Evolutionary conservation across 176 grass and related monocot species (phyloP).

Genomic region (Zoysia pacifica): DNA sequence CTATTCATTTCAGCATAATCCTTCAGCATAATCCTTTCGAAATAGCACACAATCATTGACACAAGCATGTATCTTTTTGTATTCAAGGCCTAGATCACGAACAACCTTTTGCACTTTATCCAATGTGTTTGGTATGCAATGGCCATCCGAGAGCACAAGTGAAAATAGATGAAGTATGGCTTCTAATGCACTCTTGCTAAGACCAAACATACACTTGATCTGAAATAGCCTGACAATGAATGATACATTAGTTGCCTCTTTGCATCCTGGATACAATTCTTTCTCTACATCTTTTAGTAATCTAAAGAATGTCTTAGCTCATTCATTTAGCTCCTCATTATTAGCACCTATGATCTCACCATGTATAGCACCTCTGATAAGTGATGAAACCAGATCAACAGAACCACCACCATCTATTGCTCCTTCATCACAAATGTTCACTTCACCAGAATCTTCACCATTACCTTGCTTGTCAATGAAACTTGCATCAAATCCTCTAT

Average conservation of each 20-base stretch:
- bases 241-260: background rate
- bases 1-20: background rate
- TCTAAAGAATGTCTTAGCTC: background rate
- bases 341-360: background rate
- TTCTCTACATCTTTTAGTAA: background rate
- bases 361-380: background rate
- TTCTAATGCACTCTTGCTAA: background rate
- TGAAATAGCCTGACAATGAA: background rate
- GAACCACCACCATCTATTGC: background rate
- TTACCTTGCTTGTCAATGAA: too few species aligned
- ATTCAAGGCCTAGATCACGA: background rate
- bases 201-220: background rate
- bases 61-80: background rate
- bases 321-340: background rate
- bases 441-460: too few species aligned
- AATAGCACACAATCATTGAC: background rate
- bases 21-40: background rate
- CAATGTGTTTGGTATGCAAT: background rate
- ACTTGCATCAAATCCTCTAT: too few species aligned
- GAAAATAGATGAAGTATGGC: background rate
- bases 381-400: background rate
- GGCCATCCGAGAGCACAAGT: background rate
- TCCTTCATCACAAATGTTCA: background rate
- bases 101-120: background rate
- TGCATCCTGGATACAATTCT: slow-evolving; percentile 6